phyloP scores from a whole-genome alignment of 2,329 filamentous ascomycete species.

The Clonostachys rosea region DNA sequence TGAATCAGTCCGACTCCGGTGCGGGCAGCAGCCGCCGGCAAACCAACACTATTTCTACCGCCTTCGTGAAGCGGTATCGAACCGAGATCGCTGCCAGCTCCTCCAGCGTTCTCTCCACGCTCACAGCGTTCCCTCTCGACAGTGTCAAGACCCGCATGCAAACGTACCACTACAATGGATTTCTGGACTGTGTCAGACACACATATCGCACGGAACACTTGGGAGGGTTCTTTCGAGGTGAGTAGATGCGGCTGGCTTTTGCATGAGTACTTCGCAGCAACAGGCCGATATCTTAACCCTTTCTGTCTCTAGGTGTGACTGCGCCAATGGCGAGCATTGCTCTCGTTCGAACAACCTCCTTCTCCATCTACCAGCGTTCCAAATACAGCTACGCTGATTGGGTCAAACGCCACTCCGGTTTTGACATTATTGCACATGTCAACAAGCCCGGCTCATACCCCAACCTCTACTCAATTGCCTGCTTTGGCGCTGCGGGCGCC shows the following conservation, averaged over 20 bases:
- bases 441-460: conserved; percentile 68
- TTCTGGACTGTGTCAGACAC: conserved; percentile 67
- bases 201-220: conserved; percentile 73
- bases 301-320: conserved; percentile 53
- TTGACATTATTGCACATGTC: conserved; percentile 70
- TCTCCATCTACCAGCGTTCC: conserved; percentile 74
- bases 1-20: conserved; percentile 18
- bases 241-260: conserved; percentile 9
- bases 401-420: conserved; percentile 61
- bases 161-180: conserved; percentile 74
- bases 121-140: conserved; percentile 80
- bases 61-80: conserved; percentile 67
- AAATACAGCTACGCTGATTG: conserved; percentile 70
- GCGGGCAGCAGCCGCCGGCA: neutral
- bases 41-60: conserved; percentile 24
- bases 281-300: neutral
- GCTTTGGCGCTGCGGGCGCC: conserved; percentile 74
- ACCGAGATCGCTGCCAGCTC: conserved; percentile 76
- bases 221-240: conserved; percentile 78
- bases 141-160: conserved; percentile 90
- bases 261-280: too few relatives aligned
- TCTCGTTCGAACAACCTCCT: conserved; percentile 71
- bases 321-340: conserved; percentile 79
- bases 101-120: conserved; percentile 73
- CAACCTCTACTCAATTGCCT: conserved; percentile 67